Evolutionary conservation across 2,329 filamentous ascomycete species (phyloP), one percentile per base, ranked within the genome.

Genomic region (Stagonosporopsis chrysanthemi): DNA sequence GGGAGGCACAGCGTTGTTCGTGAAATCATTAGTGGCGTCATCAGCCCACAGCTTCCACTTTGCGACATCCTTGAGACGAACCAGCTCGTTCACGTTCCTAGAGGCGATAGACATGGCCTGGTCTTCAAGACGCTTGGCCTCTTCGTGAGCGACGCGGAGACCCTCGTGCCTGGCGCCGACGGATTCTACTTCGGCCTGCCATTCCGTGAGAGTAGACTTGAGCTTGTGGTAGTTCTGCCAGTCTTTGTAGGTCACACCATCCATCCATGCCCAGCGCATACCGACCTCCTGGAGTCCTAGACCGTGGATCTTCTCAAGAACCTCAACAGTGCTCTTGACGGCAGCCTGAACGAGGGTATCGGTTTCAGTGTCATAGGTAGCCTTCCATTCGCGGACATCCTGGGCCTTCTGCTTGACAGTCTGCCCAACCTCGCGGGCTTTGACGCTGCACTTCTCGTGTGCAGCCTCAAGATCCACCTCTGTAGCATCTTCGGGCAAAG

Each of bases 221-320:
- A 99, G 82, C 58, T 90, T 87, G 75, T 98, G 92, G 72, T 97
- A 99, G 75, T 94, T 95, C 58, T 89, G 87, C 95, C 95, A 99
- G 75, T 99, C 92, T 75, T 96, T 93, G 82, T 99, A 97, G 1
- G 94, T 96, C 60, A 99, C 86, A 29, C 92, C 92, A 56, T 98
- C 92, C 79, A 92, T 95, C 89, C 91, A 96, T 12, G 94, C 92
- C 93, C 95, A 99, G 58, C 80, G 84, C 87, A 96, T 94, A 54
- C 93, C 93, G 51, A 97, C 92, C 74, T 96, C 91, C 73, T 96
- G 91, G 31, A 97, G 83, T 6, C 92, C 91, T 33, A 97, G 82
- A 67, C 93, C 90, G 39, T 91, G 87, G 58, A 95, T 93, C 70
- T 87, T 86, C 62, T 94, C 90, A 29, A 97, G 84, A 15, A 96